A percentile compares a stretch with the other conserved stretches of the same genome.
Evolutionary conservation across 1,284 basidiomycete species (phyloP).

Genomic region (Cutaneotrichosporon arboriforme): DNA sequence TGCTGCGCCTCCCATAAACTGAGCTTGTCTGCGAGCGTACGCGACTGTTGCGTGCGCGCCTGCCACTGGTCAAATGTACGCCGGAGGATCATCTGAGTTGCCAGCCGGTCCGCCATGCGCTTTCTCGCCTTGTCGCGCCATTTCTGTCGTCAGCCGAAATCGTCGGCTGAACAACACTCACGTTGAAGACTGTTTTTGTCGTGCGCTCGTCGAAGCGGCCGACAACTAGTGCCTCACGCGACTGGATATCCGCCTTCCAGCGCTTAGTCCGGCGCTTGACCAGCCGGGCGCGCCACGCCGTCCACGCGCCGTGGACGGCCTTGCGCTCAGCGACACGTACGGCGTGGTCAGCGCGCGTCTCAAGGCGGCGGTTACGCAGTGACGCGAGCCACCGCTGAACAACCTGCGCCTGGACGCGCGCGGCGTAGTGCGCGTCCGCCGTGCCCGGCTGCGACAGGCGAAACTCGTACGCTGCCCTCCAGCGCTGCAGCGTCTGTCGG

Average conservation of each 20-base stretch:
- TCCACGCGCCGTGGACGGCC: slow-evolving; percentile 13
- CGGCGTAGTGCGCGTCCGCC: slow-evolving; percentile 30
- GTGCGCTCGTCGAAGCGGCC: neutral
- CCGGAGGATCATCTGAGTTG: neutral
- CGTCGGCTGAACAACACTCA: slow-evolving; percentile 17
- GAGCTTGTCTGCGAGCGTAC: slow-evolving; percentile 1
- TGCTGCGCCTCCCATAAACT: slow-evolving; percentile 5
- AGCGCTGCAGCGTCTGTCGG: slow-evolving; percentile 33
- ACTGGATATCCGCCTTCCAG: slow-evolving; percentile 35
- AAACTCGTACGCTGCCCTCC: slow-evolving; percentile 23
- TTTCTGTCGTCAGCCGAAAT: slow-evolving; percentile 6
- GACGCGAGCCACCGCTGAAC: slow-evolving; percentile 25
- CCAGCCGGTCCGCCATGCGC: slow-evolving; percentile 16
- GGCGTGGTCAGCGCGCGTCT: slow-evolving; percentile 10
- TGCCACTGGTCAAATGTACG: slow-evolving; percentile 10
- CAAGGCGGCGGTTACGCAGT: slow-evolving; percentile 18
- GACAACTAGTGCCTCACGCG: slow-evolving; percentile 13
- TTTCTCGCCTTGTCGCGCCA: slow-evolving; percentile 13
- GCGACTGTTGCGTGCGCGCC: slow-evolving; percentile 3
- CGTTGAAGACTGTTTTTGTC: slow-evolving; percentile 16
- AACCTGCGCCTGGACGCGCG: slow-evolving; percentile 15
- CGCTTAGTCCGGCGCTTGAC: slow-evolving; percentile 23
- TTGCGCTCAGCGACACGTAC: neutral
- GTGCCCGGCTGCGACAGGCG: slow-evolving; percentile 29
- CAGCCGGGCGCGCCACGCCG: slow-evolving; percentile 24